phyloP scores from a whole-genome alignment of 805 yeast species.

The Ogataea glucozyma region DNA sequence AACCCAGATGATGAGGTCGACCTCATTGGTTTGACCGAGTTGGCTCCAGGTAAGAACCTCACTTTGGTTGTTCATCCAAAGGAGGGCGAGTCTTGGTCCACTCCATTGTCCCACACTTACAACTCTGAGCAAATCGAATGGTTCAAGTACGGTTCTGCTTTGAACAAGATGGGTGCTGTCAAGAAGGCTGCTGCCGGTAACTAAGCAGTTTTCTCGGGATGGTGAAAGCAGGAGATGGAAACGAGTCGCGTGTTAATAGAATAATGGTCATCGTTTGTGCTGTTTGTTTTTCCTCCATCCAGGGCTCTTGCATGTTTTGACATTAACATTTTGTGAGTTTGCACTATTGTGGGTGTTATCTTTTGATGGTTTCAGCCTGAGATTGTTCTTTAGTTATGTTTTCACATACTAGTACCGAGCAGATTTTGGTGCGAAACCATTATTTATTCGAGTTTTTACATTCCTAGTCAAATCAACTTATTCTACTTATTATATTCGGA shows the following conservation, averaged over 20 bases:
- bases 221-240: not conserved
- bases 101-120: constrained; percentile 94
- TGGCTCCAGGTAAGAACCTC: constrained; percentile 92
- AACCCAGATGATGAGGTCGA: constrained; percentile 88
- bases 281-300: not conserved
- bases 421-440: constrained; percentile 7
- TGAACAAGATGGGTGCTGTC: constrained; percentile 73
- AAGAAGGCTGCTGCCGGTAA: constrained; percentile 23
- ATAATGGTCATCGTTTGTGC: constrained; percentile 9
- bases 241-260: constrained; percentile 18
- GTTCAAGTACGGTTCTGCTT: constrained; percentile 99
- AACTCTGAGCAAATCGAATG: constrained; percentile 96
- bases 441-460: constrained; percentile 12
- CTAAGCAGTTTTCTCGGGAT: not conserved
- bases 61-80: constrained; percentile 72
- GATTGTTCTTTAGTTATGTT: not conserved
- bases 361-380: constrained; percentile 4
- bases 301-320: too few species aligned
- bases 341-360: constrained; percentile 3
- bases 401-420: constrained; percentile 1
- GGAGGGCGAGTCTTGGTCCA: constrained; percentile 83
- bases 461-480: constrained; percentile 7
- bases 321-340: constrained; percentile 3
- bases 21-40: constrained; percentile 75
- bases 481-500: constrained; percentile 9